phyloP scores from a whole-genome alignment of 257 asterid genomes.

The Linderniella brevidens region DNA sequence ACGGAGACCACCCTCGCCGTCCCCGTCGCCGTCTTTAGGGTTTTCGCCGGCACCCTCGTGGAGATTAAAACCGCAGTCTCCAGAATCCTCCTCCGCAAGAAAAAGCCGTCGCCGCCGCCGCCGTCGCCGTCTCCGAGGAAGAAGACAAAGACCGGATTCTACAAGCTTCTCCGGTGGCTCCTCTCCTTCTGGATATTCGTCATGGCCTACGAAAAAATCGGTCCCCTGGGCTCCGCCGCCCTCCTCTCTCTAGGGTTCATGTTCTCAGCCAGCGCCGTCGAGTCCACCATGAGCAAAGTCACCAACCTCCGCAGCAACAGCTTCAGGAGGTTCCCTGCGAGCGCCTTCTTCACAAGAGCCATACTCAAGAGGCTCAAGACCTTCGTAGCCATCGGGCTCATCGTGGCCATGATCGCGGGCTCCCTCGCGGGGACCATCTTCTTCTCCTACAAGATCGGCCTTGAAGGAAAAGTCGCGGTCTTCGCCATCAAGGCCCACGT shows the following conservation, averaged over 20 bases:
- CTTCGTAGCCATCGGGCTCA: constrained; percentile 73
- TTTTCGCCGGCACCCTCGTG: constrained; percentile 60
- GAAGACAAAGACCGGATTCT: constrained; percentile 58
- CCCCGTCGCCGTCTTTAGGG: constrained; percentile 67
- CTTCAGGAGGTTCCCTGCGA: constrained; percentile 45
- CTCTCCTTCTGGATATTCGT: constrained; percentile 86
- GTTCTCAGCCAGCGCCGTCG: constrained; percentile 46
- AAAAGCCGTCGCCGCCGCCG: constrained; percentile 10
- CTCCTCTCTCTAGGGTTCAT: constrained; percentile 51
- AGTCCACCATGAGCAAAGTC: constrained; percentile 58
- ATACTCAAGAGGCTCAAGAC: constrained; percentile 56
- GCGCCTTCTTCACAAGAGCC: constrained; percentile 60
- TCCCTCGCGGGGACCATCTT: constrained; percentile 54
- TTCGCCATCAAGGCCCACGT: constrained; percentile 66
- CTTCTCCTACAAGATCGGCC: constrained; percentile 74
- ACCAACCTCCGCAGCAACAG: constrained; percentile 60
- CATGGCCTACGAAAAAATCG: constrained; percentile 59
- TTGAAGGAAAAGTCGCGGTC: constrained; percentile 89
- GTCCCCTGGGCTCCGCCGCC: constrained; percentile 40
- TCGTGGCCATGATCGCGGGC: constrained; percentile 60
- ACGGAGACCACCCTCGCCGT: constrained; percentile 76
- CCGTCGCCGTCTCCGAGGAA: constrained; percentile 9
- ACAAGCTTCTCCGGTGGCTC: constrained; percentile 54
- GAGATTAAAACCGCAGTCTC: constrained; percentile 40
- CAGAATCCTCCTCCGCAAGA: constrained; percentile 32